Evolutionary conservation across 306 rosid genomes (phyloP).

Genomic region (Urtica urens): DNA sequence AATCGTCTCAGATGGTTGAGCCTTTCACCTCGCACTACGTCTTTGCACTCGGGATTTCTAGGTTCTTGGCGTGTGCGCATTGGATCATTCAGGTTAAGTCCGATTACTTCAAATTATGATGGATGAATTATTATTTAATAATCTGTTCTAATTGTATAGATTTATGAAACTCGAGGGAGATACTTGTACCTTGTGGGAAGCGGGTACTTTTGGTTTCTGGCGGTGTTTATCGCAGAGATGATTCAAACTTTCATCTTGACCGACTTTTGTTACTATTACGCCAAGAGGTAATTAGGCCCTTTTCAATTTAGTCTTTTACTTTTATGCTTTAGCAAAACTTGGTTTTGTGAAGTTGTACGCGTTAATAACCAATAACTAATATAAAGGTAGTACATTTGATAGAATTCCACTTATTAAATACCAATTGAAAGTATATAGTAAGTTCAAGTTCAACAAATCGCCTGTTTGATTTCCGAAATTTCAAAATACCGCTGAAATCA

Average conservation of each 20-base stretch:
- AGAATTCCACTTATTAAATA: no score
- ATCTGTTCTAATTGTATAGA: constrained; percentile 20
- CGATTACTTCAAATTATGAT: background rate
- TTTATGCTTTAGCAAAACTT: background rate
- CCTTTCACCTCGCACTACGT: constrained; percentile 77
- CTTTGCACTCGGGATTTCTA: constrained; percentile 74
- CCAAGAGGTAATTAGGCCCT: constrained; percentile 35
- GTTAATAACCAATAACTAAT: no score
- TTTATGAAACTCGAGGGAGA: constrained; percentile 38
- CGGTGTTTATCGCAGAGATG: constrained; percentile 43
- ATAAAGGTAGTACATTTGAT: no score
- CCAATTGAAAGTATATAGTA: no score
- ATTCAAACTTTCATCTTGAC: constrained; percentile 68
- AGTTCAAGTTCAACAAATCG: no score
- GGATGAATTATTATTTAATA: background rate
- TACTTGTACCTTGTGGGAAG: constrained; percentile 27
- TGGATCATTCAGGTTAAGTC: constrained; percentile 61
- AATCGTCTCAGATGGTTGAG: constrained; percentile 55
- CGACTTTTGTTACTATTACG: constrained; percentile 77
- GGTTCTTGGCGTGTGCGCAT: constrained; percentile 55
- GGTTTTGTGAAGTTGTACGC: no score
- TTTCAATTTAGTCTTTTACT: background rate
- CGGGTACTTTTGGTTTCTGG: constrained; percentile 46
- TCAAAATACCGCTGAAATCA: no score
- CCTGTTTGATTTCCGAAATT: no score